phyloP scores from a whole-genome alignment of 306 rosid species.

The Corylus americana region DNA sequence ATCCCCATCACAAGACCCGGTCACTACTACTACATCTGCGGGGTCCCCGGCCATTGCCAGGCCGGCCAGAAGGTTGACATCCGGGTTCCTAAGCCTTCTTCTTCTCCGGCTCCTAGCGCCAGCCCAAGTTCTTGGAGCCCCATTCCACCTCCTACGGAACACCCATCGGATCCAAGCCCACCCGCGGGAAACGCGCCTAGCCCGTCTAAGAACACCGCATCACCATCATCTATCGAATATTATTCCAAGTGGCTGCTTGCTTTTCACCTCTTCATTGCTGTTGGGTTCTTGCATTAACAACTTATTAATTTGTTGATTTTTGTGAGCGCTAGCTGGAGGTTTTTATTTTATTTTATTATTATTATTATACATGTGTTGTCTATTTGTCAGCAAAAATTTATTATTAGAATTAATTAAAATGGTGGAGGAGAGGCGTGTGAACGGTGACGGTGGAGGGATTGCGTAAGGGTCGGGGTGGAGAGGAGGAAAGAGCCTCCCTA shows the following conservation, averaged over 20 bases:
- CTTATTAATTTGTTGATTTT: background rate
- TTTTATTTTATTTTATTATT: background rate
- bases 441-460: too few species aligned
- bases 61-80: constrained; percentile 9
- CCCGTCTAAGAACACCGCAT: background rate
- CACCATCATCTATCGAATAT: background rate
- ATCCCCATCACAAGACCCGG: background rate
- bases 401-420: too few species aligned
- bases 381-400: too few species aligned
- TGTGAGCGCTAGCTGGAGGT: background rate
- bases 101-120: background rate
- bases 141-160: background rate
- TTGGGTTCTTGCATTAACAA: background rate
- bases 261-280: background rate
- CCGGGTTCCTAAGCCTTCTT: background rate
- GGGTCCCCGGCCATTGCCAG: background rate
- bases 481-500: too few species aligned
- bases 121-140: background rate
- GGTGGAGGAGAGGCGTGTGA: too few species aligned
- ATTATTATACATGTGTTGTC: too few species aligned
- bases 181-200: background rate
- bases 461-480: too few species aligned
- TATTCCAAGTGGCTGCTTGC: background rate
- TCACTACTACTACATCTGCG: background rate
- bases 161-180: background rate